These are phyloP conservation scores for Naganishia albida DNA, from an alignment of 1,284 basidiomycete species.

Conservation along the genomic window DNA sequence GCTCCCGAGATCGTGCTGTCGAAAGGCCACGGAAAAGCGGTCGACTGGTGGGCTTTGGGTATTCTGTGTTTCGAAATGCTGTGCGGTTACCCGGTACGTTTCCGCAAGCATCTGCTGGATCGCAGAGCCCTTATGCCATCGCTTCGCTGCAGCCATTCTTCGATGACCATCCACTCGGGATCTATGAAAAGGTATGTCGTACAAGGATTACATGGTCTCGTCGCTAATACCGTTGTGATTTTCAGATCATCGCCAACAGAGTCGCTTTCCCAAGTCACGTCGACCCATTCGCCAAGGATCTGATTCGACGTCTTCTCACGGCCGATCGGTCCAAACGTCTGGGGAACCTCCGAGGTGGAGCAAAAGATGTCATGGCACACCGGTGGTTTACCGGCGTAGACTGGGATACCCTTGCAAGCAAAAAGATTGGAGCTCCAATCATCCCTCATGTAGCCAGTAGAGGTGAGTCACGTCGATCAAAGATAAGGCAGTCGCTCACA, in stretches of 20 bases:
- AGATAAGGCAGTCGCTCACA: not conserved
- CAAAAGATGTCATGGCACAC: conserved; percentile 57
- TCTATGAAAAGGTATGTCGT: conserved; percentile 48
- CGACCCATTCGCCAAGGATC: conserved; percentile 56
- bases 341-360: conserved; percentile 57
- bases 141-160: conserved; percentile 46
- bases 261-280: conserved; percentile 57
- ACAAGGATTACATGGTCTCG: too few species aligned
- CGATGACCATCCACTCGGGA: conserved; percentile 54
- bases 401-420: conserved; percentile 55
- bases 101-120: not conserved
- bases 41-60: conserved; percentile 59
- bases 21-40: conserved; percentile 58
- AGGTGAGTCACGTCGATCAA: conserved; percentile 45
- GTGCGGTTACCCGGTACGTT: conserved; percentile 51
- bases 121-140: not conserved
- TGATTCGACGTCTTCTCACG: conserved; percentile 56
- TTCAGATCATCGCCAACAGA: conserved; percentile 54
- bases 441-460: conserved; percentile 55
- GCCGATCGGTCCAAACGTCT: conserved; percentile 56
- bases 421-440: conserved; percentile 57
- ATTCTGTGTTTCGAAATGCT: conserved; percentile 58
- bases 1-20: conserved; percentile 56
- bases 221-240: not conserved
- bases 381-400: conserved; percentile 58